Evolutionary conservation across 805 yeast genomes (phyloP).

Genomic region (Suhomyces sp.): DNA sequence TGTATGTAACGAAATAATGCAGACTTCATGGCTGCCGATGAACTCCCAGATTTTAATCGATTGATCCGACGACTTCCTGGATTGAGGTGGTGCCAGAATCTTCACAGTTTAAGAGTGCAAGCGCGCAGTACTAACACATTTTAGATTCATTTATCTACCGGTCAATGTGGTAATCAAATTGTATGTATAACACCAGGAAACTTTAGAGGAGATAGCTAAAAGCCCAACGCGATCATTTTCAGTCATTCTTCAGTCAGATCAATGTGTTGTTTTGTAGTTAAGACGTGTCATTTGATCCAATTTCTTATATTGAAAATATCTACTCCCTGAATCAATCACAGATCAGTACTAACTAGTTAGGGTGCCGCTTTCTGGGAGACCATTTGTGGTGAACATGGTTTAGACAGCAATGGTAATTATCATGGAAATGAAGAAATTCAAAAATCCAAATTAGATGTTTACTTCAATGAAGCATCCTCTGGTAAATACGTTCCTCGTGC

Average conservation of each 20-base stretch:
- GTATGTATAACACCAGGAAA: slow-evolving; percentile 40
- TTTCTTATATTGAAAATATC: no score
- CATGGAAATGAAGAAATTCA: slow-evolving; percentile 46
- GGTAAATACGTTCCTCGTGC: slow-evolving; percentile 94
- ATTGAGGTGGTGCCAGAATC: not conserved
- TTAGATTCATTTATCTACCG: slow-evolving; percentile 91
- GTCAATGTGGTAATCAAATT: slow-evolving; percentile 99
- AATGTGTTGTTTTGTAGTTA: no score
- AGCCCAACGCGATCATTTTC: not conserved
- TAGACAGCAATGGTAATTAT: slow-evolving; percentile 71
- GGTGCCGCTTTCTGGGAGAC: slow-evolving; percentile 96
- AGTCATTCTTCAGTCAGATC: not conserved
- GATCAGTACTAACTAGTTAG: slow-evolving; percentile 31
- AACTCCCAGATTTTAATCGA: not conserved
- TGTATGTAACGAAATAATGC: slow-evolving; percentile 17
- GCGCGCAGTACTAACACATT: slow-evolving; percentile 13
- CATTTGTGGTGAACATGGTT: slow-evolving; percentile 83
- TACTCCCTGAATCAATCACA: not conserved
- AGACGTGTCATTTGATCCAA: not conserved
- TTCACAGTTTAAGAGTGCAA: not conserved
- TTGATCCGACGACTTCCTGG: not conserved
- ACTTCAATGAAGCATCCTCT: slow-evolving; percentile 81
- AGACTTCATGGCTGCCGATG: not conserved
- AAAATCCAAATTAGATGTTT: slow-evolving; percentile 66
- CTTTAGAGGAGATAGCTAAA: not conserved